Evolutionary conservation across 352 stramenopile species (phyloP).

Genomic region (Pythium volutum): DNA sequence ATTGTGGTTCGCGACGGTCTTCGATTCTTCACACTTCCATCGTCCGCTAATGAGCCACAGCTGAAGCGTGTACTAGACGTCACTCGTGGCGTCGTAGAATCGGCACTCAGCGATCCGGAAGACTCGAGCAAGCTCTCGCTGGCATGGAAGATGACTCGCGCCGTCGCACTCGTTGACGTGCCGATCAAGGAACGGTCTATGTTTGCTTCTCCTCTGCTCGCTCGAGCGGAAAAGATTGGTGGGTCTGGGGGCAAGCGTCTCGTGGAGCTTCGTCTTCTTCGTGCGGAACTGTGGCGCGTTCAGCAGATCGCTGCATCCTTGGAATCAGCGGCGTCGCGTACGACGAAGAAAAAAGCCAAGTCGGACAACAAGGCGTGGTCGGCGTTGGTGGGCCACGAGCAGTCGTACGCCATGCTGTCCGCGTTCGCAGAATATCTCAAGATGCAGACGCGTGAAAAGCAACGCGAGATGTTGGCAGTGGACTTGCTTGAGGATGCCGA

Average conservation of each 20-base stretch:
- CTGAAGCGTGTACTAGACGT: conserved; percentile 1
- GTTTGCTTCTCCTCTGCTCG: conserved; percentile 47
- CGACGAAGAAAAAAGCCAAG: conserved; percentile 18
- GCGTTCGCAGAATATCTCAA: conserved; percentile 58
- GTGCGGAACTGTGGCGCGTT: conserved; percentile 70
- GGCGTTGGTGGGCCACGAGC: conserved; percentile 37
- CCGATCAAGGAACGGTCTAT: conserved; percentile 33
- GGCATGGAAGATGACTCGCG: conserved; percentile 71
- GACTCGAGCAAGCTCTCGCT: conserved; percentile 33
- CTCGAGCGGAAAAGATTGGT: conserved; percentile 17
- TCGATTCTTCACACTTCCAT: conserved; percentile 30
- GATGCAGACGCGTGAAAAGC: conserved; percentile 49
- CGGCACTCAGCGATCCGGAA: conserved; percentile 2
- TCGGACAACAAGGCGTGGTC: conserved; percentile 20
- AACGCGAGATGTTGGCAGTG: conserved; percentile 41
- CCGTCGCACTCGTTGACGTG: conserved; percentile 47
- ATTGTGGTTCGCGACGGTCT: conserved; percentile 41
- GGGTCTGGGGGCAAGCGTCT: not conserved
- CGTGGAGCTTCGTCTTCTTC: conserved; percentile 27
- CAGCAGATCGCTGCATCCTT: conserved; percentile 39
- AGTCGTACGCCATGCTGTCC: conserved; percentile 58
- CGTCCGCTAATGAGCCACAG: not conserved
- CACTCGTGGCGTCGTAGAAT: not conserved
- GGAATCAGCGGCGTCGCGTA: no score
- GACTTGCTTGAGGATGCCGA: conserved; percentile 35